Conservation (phyloP, 768 basidiomycete species). For the Amanita phalloides region DNA sequence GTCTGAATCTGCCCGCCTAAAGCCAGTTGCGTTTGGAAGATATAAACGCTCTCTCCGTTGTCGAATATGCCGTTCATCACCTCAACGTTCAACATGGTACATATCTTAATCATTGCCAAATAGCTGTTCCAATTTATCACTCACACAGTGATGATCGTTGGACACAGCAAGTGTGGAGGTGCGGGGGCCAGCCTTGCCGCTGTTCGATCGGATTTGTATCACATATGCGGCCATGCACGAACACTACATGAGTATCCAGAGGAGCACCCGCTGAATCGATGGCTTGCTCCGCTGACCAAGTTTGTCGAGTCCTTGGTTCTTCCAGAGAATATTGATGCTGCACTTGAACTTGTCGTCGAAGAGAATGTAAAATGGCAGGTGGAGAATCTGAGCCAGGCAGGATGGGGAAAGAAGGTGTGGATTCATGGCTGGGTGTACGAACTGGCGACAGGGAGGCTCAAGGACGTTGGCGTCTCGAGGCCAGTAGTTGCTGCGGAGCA, state of each 20-base stretch:
- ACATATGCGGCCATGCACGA: constrained; percentile 18
- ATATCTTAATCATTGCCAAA: constrained; percentile 18
- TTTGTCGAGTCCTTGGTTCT: constrained; percentile 39
- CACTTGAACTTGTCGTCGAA: constrained; percentile 36
- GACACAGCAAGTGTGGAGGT: constrained; percentile 80
- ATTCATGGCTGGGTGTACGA: constrained; percentile 74
- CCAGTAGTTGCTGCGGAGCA: constrained; percentile 8
- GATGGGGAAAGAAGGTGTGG: constrained; percentile 29
- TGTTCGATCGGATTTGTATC: constrained; percentile 22
- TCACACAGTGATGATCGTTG: constrained; percentile 62
- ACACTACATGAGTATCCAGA: constrained; percentile 24
- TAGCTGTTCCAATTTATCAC: constrained; percentile 21
- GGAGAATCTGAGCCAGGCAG: constrained; percentile 33
- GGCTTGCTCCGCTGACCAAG: constrained; percentile 59
- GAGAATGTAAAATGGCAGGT: constrained; percentile 54
- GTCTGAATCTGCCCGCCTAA: not conserved
- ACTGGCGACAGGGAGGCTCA: constrained; percentile 43
- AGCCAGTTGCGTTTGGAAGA: constrained; percentile 73
- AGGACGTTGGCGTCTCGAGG: constrained; percentile 42
- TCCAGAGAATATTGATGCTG: constrained; percentile 21
- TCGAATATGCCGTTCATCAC: constrained; percentile 61
- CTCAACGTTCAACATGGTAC: constrained; percentile 73
- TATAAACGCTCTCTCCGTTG: constrained; percentile 57
- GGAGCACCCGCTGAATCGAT: constrained; percentile 48
- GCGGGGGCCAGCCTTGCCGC: constrained; percentile 45